Percentiles rank a stretch among this genome's conserved stretches.
Evolutionary conservation across 495 filamentous ascomycete genomes (phyloP).

Genomic region (Margaritispora aquatica): DNA sequence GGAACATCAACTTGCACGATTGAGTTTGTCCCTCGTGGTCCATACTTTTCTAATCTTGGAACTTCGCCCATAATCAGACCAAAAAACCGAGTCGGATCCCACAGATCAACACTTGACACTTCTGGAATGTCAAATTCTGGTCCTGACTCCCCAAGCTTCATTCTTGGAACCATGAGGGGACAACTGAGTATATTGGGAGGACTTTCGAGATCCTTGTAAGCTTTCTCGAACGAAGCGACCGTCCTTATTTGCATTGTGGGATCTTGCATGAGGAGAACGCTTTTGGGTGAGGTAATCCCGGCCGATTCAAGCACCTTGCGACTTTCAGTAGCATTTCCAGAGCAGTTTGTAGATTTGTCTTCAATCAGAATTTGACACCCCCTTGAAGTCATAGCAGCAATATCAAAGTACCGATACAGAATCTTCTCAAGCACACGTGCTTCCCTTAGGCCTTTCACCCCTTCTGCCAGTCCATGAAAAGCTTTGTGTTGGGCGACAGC

Average conservation of each 20-base stretch:
- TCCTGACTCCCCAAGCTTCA: constrained; percentile 8
- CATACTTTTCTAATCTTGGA: constrained; percentile 30
- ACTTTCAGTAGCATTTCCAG: constrained; percentile 28
- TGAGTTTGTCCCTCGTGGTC: constrained; percentile 30
- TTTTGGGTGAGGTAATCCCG: constrained; percentile 13
- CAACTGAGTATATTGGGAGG: constrained; percentile 26
- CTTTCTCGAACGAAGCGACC: constrained; percentile 29
- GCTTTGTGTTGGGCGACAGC: constrained; percentile 25
- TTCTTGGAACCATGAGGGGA: constrained; percentile 27
- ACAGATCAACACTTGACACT: constrained; percentile 11
- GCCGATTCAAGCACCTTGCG: constrained; percentile 24
- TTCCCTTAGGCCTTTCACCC: constrained; percentile 27
- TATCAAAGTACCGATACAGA: constrained; percentile 23
- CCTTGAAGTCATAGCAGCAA: constrained; percentile 7
- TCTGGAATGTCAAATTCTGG: constrained; percentile 14
- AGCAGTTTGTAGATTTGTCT: constrained; percentile 33
- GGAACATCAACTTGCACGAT: constrained; percentile 34
- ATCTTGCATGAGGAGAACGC: constrained; percentile 31
- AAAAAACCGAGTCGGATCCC: constrained; percentile 22
- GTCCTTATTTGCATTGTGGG: constrained; percentile 34
- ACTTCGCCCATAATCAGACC: constrained; percentile 15
- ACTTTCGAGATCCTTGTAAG: constrained; percentile 16
- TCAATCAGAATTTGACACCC: constrained; percentile 30
- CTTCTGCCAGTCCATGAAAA: constrained; percentile 18
- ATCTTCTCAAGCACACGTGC: constrained; percentile 29